Conservation (phyloP, 805 yeast genomes). For the Suhomyces sp. region DNA sequence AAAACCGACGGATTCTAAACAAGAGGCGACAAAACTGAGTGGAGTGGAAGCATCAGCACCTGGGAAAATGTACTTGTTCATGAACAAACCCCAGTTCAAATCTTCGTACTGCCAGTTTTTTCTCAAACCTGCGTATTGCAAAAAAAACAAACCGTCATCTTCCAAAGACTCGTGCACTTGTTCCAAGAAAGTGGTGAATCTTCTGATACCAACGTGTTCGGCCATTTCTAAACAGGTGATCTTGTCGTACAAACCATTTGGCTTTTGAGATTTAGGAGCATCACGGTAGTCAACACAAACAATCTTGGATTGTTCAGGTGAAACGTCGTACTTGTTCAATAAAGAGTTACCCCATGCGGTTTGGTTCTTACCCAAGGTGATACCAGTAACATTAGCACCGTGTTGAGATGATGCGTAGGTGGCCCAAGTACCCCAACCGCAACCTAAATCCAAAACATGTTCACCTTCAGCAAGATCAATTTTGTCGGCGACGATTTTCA, state of each 20-base stretch:
- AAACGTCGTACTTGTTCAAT: conserved; percentile 65
- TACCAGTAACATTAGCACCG: conserved; percentile 85
- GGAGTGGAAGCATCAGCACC: conserved; percentile 98
- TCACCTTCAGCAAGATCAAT: conserved; percentile 73
- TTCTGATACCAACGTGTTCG: conserved; percentile 91
- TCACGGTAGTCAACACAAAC: conserved; percentile 89
- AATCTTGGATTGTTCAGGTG: conserved; percentile 66
- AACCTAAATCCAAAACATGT: conserved; percentile 77
- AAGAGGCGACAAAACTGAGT: conserved; percentile 72
- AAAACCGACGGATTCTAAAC: conserved; percentile 80
- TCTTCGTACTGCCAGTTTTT: conserved; percentile 95
- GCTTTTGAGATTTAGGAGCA: conserved; percentile 62
- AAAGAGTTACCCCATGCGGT: conserved; percentile 83
- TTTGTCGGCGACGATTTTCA: conserved; percentile 84
- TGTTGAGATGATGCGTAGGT: conserved; percentile 76
- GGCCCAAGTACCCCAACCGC: conserved; percentile 96
- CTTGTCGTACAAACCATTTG: conserved; percentile 62
- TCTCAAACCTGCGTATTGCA: conserved; percentile 89
- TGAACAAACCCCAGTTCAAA: conserved; percentile 88
- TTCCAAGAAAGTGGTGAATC: conserved; percentile 67
- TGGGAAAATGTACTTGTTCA: conserved; percentile 95
- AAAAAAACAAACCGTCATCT: conserved; percentile 83
- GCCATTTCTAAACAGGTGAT: conserved; percentile 94
- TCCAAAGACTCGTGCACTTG: conserved; percentile 87
- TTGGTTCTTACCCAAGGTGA: conserved; percentile 87